Conservation (phyloP, 495 filamentous ascomycete genomes). For the Aspergillus sclerotioniger region DNA sequence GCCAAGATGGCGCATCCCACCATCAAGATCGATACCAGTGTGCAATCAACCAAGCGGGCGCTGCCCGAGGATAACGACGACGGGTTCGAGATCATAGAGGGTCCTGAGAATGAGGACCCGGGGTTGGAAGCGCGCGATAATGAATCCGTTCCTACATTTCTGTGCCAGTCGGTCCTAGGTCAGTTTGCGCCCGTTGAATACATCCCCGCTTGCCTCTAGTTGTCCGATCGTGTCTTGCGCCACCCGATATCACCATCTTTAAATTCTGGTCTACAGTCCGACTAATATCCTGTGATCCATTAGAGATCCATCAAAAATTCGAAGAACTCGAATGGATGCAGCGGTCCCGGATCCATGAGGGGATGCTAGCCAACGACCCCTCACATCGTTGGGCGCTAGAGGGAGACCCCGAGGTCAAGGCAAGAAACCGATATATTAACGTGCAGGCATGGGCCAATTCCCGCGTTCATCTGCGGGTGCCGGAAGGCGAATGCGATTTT, state of each 20-base stretch:
- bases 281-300: not conserved
- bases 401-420: constrained; percentile 45
- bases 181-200: constrained; percentile 21
- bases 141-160: constrained; percentile 42
- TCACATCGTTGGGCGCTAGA: constrained; percentile 52
- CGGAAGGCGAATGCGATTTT: constrained; percentile 78
- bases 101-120: constrained; percentile 32
- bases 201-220: not conserved
- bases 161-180: constrained; percentile 44
- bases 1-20: constrained; percentile 48
- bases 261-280: not conserved
- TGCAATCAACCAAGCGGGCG: constrained; percentile 43
- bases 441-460: constrained; percentile 84
- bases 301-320: constrained; percentile 49
- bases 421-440: constrained; percentile 78
- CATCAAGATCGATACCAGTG: constrained; percentile 48
- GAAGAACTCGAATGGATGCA: constrained; percentile 51
- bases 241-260: not conserved
- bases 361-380: constrained; percentile 35
- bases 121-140: constrained; percentile 35
- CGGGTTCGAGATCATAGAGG: constrained; percentile 27
- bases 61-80: constrained; percentile 38
- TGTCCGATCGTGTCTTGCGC: constrained; percentile 21
- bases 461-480: constrained; percentile 79
- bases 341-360: constrained; percentile 36